Base-by-base conservation (phyloP, 78 protist genomes). In the Diacronema lutheri region DNA sequence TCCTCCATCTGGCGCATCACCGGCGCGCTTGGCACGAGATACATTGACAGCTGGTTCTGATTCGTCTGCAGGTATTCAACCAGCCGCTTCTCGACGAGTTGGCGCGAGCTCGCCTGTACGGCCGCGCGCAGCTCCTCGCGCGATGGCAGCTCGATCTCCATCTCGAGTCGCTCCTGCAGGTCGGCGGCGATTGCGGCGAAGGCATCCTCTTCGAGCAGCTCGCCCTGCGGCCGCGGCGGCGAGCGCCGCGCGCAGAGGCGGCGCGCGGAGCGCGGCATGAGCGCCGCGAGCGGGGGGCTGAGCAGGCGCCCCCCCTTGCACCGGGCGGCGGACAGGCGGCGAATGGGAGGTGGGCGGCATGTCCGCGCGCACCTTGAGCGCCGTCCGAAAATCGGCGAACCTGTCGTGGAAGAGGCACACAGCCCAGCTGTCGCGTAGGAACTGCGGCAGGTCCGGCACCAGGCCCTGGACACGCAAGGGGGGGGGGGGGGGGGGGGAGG, bases 381-480 rank as follows among this genome's bases (percentile, higher is more conserved):
- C 79, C 37, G 79, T 16, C 29, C 61, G 80, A 57, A 84, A 84
- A 41, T 58, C 81, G 46, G 25, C 58, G 83, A 69, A 84, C 61
- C 88, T 81, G 64, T 84, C 88, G 46, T 84, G 88, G 82, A 19
- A 84, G 25, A 72, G 83, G 25, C 57, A 69, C 58, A 33, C 1
- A 14, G 81, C 65, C 82, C 88, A 71, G 55, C 0, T 41, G 65
- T 84, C n/a, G 13, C 88, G 80, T 50, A 84, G 26, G 21, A 84
- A 84, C 61, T n/a, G 21, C 81, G 62, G 68, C 44, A 40, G 23
- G 65, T 41, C 60, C 19, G 20, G 26, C 31, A 41, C 44, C 37
- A 25, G 19, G 40, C 65, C 81, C n/a, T n/a, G n/a, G 10, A 9
- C 65, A 13, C 65, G 9, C 65, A 60, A 20, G 31, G 65, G 31